Base-by-base conservation (phyloP, 2,329 filamentous ascomycete genomes). In the Sporothrix mexicana region DNA sequence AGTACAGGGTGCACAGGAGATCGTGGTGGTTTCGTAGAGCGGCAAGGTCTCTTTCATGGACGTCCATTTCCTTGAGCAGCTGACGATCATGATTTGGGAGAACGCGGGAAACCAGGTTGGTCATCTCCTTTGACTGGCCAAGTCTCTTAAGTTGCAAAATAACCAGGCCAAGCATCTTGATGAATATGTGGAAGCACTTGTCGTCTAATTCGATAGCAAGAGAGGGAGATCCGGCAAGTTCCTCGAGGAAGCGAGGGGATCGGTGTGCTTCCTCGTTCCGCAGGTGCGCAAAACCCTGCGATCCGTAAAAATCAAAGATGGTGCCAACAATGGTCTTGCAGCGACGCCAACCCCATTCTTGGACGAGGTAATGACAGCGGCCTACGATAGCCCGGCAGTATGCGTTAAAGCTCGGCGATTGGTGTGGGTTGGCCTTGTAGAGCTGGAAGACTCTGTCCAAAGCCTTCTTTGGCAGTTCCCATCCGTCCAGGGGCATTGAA, bases 21-120 rank as follows among this genome's bases (percentile, higher is more conserved):
- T 92, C 90, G 73, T 92, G 90, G 74, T 92, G 90, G 74, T 92
- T 92, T 73, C 90, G 83, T 59, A 92, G 80, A 5, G 89, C 88
- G 3, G 88, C 88, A 62, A 92, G 82, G 67, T 92, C 90, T 51
- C 85, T 85, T 75, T 90, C 84, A 72, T 87, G 84, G 12, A 91
- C 84, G 6, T 82, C 84, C 73, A 90, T 85, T 77, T 92, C 90
- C 76, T 90, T 91, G 49, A 87, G 85, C 72, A 90, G 88, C 73
- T 90, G 87, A 10, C 90, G 84, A 75, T 89, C 86, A 76, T 92
- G 90, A 74, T 92, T 92, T 2, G 90, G 90, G 72, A 90, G 84
- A 0, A 89, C 86, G 41, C 90, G 85, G 15, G 88, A 83, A 8
- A 91, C 83, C 20, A 92, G 77, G 74, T 91, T 92, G 23, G 84